Conservation (phyloP, 805 yeast species). For the Metschnikowia kofuensis region DNA sequence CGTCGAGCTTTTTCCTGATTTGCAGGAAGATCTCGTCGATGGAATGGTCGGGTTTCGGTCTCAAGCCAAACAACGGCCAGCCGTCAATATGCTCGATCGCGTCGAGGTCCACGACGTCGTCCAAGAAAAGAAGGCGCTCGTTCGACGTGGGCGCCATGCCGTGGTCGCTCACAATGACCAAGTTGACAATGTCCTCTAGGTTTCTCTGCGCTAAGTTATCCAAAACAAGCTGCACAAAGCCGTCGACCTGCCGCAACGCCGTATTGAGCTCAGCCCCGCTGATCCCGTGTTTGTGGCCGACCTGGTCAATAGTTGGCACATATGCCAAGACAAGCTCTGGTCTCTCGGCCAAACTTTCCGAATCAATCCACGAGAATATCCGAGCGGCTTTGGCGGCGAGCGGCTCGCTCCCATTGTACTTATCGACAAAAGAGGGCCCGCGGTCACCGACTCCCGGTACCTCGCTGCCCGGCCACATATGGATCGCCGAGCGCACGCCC, state of each 20-base stretch:
- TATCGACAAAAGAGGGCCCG: slow-evolving; percentile 54
- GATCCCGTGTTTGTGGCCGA: slow-evolving; percentile 73
- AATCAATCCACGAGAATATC: slow-evolving; percentile 67
- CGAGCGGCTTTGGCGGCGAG: slow-evolving; percentile 56
- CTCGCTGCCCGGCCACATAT: slow-evolving; percentile 97
- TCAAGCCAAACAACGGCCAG: slow-evolving; percentile 81
- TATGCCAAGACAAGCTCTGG: slow-evolving; percentile 79
- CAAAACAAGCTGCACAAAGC: slow-evolving; percentile 50
- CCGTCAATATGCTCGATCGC: slow-evolving; percentile 68
- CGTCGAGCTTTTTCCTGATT: slow-evolving; percentile 30
- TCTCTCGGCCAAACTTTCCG: slow-evolving; percentile 42
- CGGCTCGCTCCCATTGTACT: slow-evolving; percentile 62
- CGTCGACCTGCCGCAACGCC: slow-evolving; percentile 64
- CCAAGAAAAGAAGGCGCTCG: slow-evolving; percentile 65
- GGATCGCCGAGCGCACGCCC: slow-evolving; percentile 68
- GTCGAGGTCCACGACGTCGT: slow-evolving; percentile 58
- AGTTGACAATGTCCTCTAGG: slow-evolving; percentile 62
- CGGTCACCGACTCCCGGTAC: slow-evolving; percentile 48
- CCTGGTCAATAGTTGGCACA: slow-evolving; percentile 78
- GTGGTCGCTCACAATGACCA: slow-evolving; percentile 82
- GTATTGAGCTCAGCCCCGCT: slow-evolving; percentile 53
- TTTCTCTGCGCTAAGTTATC: slow-evolving; percentile 52
- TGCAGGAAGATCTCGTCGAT: slow-evolving; percentile 47
- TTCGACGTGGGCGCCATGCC: slow-evolving; percentile 90
- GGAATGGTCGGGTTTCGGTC: slow-evolving; percentile 47